A percentile compares a stretch with the other conserved stretches of the same genome.
phyloP scores from a whole-genome alignment of 75 land plant species.

The Selaginella moellendorffii region DNA sequence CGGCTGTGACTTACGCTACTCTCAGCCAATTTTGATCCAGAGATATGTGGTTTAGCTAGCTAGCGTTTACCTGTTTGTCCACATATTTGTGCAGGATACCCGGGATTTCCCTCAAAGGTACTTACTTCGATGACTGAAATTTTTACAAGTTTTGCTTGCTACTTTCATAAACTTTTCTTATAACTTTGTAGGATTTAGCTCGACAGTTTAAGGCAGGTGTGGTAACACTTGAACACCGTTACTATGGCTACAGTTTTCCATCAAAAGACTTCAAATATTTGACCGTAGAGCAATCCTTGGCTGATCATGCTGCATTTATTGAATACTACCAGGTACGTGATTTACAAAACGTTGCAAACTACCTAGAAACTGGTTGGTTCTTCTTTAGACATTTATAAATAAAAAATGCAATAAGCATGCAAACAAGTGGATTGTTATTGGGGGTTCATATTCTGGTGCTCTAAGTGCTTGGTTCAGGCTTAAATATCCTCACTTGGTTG shows the following conservation, averaged over 20 bases:
- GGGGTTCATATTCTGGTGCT: no score
- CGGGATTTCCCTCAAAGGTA: neutral
- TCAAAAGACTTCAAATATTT: no score
- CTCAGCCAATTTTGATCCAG: neutral
- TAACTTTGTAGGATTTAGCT: neutral
- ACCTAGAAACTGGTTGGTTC: neutral
- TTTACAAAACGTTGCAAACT: neutral
- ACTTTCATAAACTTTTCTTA: neutral
- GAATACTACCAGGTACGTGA: neutral
- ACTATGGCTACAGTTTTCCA: neutral
- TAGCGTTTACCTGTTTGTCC: neutral
- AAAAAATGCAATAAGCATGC: neutral
- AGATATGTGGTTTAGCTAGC: neutral
- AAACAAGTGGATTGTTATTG: conserved; percentile 89
- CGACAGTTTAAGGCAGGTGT: neutral
- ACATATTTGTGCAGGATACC: neutral
- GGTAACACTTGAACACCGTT: neutral
- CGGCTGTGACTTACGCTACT: neutral
- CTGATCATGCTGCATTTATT: neutral
- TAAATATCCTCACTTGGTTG: conserved; percentile 81
- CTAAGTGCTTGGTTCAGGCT: conserved; percentile 98
- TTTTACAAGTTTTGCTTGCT: neutral
- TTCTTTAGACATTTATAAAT: neutral
- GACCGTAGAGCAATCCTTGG: no score
- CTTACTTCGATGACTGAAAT: neutral